A percentile compares a stretch with the other conserved stretches of the same genome.
Conservation (phyloP, 1,284 basidiomycete species). For the Stereum hirsutum region DNA sequence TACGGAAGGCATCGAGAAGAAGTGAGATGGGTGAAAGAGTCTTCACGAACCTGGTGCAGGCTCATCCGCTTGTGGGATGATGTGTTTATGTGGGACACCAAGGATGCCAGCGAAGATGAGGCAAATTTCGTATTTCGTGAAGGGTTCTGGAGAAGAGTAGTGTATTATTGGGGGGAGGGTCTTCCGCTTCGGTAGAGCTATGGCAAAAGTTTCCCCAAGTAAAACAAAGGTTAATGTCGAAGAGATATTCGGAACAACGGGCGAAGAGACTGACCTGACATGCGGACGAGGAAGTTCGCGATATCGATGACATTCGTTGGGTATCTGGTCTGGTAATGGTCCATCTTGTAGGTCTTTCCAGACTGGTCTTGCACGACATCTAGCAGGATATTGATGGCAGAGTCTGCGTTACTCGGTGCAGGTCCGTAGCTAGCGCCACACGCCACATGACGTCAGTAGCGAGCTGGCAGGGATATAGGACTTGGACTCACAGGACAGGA, state of each 20-base stretch:
- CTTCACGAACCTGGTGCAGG: slow-evolving; percentile 39
- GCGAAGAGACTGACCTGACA: slow-evolving; percentile 37
- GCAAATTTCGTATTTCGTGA: slow-evolving; percentile 83
- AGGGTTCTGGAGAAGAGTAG: slow-evolving; percentile 65
- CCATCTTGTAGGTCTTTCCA: slow-evolving; percentile 77
- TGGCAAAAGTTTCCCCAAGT: not conserved
- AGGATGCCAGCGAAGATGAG: slow-evolving; percentile 64
- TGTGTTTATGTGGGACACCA: slow-evolving; percentile 52
- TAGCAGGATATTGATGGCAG: slow-evolving; percentile 71
- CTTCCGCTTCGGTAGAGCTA: slow-evolving; percentile 21
- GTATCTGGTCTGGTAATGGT: slow-evolving; percentile 76
- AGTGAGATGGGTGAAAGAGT: not conserved
- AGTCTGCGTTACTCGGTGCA: slow-evolving; percentile 65
- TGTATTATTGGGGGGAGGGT: slow-evolving; percentile 61
- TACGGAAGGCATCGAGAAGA: not conserved
- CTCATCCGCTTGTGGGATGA: slow-evolving; percentile 55
- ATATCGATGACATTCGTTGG: slow-evolving; percentile 77
- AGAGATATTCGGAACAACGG: not conserved
- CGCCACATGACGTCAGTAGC: not conserved
- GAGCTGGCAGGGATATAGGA: not conserved
- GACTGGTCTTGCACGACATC: slow-evolving; percentile 74
- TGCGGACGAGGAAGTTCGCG: slow-evolving; percentile 61
- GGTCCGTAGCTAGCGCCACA: slow-evolving; percentile 76
- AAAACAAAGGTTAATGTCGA: slow-evolving; percentile 8
- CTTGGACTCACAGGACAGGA: slow-evolving; percentile 58